A percentile compares a stretch with the other conserved stretches of the same genome.
phyloP scores from a whole-genome alignment of 2,329 filamentous ascomycete genomes.

The Penicillium sp. region DNA sequence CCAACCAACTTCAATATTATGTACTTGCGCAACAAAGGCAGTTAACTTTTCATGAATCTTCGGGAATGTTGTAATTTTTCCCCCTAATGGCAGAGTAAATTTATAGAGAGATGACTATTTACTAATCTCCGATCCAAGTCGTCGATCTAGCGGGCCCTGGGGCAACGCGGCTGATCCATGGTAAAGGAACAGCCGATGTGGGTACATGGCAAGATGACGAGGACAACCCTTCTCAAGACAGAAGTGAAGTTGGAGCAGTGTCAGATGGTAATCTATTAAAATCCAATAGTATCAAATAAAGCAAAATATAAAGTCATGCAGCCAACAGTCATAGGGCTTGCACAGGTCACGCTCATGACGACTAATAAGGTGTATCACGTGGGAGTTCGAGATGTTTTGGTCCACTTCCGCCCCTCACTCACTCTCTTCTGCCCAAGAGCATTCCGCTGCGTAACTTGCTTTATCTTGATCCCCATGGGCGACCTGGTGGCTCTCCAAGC shows the following conservation, averaged over 20 bases:
- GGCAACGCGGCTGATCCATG: conserved; percentile 18
- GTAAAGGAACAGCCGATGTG: conserved; percentile 21
- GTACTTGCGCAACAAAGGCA: too few species aligned
- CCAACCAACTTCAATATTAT: too few species aligned
- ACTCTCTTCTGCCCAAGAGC: conserved; percentile 13
- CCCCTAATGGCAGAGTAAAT: not conserved
- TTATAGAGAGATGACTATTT: not conserved
- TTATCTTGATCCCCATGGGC: conserved; percentile 1
- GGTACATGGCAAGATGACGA: conserved; percentile 10
- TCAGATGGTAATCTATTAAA: not conserved
- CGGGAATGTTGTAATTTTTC: not conserved
- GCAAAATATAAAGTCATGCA: not conserved
- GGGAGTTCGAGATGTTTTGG: conserved; percentile 25
- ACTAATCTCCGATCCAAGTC: not conserved
- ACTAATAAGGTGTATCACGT: conserved; percentile 24
- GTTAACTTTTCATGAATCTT: too few species aligned
- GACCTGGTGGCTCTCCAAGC: not conserved
- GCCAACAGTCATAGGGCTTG: conserved; percentile 6
- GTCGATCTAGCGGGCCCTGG: conserved; percentile 6
- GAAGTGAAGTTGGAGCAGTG: not conserved
- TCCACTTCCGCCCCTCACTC: conserved; percentile 23
- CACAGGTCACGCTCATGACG: conserved; percentile 5
- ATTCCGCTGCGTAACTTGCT: not conserved
- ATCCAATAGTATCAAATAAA: not conserved
- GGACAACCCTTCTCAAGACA: not conserved